Base-by-base conservation (phyloP, 2,329 filamentous ascomycete species). In the Xylariaceae sp. region DNA sequence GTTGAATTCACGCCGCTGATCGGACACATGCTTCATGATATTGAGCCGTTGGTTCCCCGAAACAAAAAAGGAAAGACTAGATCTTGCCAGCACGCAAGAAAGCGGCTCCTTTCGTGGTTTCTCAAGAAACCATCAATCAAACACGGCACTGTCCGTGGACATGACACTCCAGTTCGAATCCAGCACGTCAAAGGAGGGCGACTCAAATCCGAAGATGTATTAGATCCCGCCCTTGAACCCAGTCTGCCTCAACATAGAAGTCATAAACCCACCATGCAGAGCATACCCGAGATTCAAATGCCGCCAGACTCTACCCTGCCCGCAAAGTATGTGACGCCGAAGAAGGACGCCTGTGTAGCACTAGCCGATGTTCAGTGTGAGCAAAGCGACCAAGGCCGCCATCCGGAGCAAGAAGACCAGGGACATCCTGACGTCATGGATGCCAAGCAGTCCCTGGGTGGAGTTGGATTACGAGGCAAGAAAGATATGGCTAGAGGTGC, bases 71-170 rank as follows among this genome's bases (percentile, higher is more conserved):
- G 47, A 11, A 63, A 59, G 34, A 41, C 49, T 9, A 61, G 57
- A 49, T 37, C 51, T 40, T 54, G 50, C 19, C 44, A 56, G 5
- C 50, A 58, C 31, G 45, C 59, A 30, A 63, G 59, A 41, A 59
- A 58, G 53, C 55, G 57, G 1, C 53, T 63, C 12, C 56, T 68
- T 26, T 64, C 65, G 42, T 68, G 64, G 64, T 56, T 68, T 2
- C 63, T 55, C 43, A 64, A 55, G 39, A 65, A 60, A 31, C 51
- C 60, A 29, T 40, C 59, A 12, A 53, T 27, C 35, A 53, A 49
- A 44, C 41, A 30, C 34, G 32, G n/a, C 26, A 45, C 12, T 7
- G 19, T 27, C 29, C 43, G 35, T 39, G 52, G 41, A 30, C 40
- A 50, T 19, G 54, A 57, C 8, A 19, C 27, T 8, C 56, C 48